Conservation (phyloP, 768 basidiomycete species). For the Leucosporidium yakuticum region DNA sequence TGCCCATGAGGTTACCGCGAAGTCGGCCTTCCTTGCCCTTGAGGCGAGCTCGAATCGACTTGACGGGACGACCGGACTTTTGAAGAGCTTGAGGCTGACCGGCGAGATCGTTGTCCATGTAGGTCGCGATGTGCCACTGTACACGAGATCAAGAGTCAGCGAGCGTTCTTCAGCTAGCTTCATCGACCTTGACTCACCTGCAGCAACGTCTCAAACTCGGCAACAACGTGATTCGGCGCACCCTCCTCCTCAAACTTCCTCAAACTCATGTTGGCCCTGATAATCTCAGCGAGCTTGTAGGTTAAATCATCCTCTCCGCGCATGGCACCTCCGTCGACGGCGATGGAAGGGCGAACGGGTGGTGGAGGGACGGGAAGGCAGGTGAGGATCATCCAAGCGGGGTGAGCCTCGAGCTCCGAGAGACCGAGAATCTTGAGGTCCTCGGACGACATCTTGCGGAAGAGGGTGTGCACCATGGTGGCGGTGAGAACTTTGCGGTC, state of each 20-base stretch:
- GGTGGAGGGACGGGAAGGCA: conserved; percentile 97
- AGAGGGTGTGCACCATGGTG: conserved; percentile 78
- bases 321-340: conserved; percentile 93
- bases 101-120: conserved; percentile 99
- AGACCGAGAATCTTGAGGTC: conserved; percentile 86
- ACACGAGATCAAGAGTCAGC: not conserved
- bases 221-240: conserved; percentile 89
- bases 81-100: conserved; percentile 96
- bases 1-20: conserved; percentile 97
- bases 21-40: conserved; percentile 99
- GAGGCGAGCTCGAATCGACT: conserved; percentile 93
- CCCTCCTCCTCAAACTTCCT: conserved; percentile 91
- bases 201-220: conserved; percentile 89
- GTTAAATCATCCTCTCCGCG: conserved; percentile 97
- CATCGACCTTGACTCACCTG: conserved; percentile 74
- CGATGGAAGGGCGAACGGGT: conserved; percentile 94
- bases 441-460: conserved; percentile 87
- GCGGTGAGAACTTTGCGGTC: conserved; percentile 37
- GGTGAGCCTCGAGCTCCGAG: conserved; percentile 89
- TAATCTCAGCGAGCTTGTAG: conserved; percentile 93
- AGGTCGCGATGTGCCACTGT: conserved; percentile 96
- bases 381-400: conserved; percentile 99
- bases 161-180: conserved; percentile 76
- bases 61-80: conserved; percentile 94
- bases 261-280: conserved; percentile 89